A percentile compares a stretch with the other conserved stretches of the same genome.
Evolutionary conservation across 306 rosid genomes (phyloP).

Genomic region (Acacia melanoxylon): DNA sequence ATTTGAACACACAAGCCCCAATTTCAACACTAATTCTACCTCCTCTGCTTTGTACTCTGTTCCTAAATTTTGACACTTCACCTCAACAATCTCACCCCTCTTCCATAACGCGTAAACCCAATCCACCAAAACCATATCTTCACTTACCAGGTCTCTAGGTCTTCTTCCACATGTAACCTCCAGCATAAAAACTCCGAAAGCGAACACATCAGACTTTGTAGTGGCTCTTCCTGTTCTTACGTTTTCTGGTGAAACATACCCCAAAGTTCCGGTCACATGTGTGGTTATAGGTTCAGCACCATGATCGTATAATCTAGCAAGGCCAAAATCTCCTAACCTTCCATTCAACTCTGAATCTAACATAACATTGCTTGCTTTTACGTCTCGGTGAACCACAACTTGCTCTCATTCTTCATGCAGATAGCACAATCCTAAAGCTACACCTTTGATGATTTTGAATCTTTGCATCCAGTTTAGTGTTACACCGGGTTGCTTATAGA

Average conservation of each 20-base stretch:
- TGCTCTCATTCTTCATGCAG: background rate
- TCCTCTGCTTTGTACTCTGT: too few species aligned
- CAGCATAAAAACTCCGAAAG: slow-evolving; percentile 45
- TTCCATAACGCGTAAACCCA: background rate
- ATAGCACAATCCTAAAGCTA: background rate
- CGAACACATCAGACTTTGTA: background rate
- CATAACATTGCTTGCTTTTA: slow-evolving; percentile 72
- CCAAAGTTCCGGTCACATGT: slow-evolving; percentile 71
- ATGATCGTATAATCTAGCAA: slow-evolving; percentile 61
- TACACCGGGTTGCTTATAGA: background rate
- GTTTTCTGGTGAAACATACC: too few species aligned
- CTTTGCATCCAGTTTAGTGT: background rate
- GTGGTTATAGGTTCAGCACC: slow-evolving; percentile 63
- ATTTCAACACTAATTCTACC: too few species aligned
- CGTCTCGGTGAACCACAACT: slow-evolving; percentile 55
- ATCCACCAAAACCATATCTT: slow-evolving; percentile 48
- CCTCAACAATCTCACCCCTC: too few species aligned
- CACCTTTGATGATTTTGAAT: background rate
- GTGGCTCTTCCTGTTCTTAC: slow-evolving; percentile 46
- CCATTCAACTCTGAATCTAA: slow-evolving; percentile 31
- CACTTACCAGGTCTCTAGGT: slow-evolving; percentile 43
- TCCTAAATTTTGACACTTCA: too few species aligned
- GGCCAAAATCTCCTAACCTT: slow-evolving; percentile 10
- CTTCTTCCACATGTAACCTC: slow-evolving; percentile 71
- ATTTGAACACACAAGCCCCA: too few species aligned